These are phyloP conservation scores for Pseudopyrenochaeta lycopersici DNA, from an alignment of 2,329 filamentous ascomycete genomes.

Conservation along the genomic window DNA sequence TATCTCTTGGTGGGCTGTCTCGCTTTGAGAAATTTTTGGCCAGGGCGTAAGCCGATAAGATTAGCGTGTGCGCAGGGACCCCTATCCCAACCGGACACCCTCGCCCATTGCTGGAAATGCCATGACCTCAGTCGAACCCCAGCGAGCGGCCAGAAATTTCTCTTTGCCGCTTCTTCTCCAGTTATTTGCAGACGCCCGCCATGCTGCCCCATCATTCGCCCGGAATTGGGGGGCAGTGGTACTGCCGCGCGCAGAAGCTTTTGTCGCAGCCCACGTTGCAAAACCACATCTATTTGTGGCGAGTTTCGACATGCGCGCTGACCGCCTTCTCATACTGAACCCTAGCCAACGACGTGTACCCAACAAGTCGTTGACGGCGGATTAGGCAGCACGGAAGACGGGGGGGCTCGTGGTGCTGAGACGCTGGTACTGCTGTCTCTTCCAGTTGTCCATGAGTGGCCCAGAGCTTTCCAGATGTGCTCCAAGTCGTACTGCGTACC, in stretches of 20 bases:
- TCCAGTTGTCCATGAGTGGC: too few relatives aligned
- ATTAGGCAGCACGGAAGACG: conserved; percentile 26
- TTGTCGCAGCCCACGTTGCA: conserved; percentile 26
- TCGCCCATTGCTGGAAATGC: conserved; percentile 5
- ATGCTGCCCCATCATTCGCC: background rate
- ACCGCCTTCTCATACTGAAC: conserved; percentile 29
- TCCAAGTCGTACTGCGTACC: background rate
- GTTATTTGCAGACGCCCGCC: background rate
- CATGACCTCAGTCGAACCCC: conserved; percentile 21
- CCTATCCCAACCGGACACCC: conserved; percentile 7
- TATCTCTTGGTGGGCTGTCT: conserved; percentile 26
- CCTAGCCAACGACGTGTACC: conserved; percentile 16
- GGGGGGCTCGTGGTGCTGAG: conserved; percentile 9
- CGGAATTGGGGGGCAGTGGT: conserved; percentile 2
- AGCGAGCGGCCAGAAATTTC: conserved; percentile 16
- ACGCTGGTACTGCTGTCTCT: too few relatives aligned
- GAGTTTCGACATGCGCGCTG: conserved; percentile 31
- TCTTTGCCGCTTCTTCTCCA: conserved; percentile 20
- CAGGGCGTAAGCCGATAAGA: conserved; percentile 33
- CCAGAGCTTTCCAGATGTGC: background rate
- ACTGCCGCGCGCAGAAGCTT: conserved; percentile 8
- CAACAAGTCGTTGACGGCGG: conserved; percentile 17
- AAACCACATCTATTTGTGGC: conserved; percentile 32
- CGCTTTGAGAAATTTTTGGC: conserved; percentile 28
- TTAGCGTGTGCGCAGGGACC: conserved; percentile 20